Base-by-base conservation (phyloP, 768 basidiomycete species). In the Cubamyces sp. region DNA sequence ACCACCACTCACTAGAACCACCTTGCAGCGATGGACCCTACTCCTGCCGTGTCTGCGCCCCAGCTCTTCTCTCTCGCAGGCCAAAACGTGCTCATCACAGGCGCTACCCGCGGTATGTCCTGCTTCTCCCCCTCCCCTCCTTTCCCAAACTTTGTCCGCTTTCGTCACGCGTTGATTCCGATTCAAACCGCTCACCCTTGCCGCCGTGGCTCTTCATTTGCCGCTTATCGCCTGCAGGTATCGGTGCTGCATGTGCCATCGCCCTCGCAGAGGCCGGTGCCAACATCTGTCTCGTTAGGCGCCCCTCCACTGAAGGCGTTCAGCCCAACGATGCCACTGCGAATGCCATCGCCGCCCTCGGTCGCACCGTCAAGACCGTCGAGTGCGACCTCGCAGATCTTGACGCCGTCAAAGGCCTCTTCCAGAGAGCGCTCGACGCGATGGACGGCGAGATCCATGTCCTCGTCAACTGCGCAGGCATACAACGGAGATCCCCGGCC, bases 11-110 rank as follows among this genome's bases (percentile, higher is more conserved):
- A n/a, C 21, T 18, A 16, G 26, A 26, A 48, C 51, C 39, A 5
- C 34, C 11, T 28, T 52, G 37, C 51, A 18, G 42, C 46, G 56
- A 87, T 87, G 84, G 82, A 85, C 69, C 77, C 79, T 61, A 79
- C 85, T 41, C 84, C 87, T 26, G 65, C 74, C 37, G 64, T 76
- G 70, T 79, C 75, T 68, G 76, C 85, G 14, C 82, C 75, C 64
- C 74, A 79, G 40, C 83, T 94, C 52, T 93, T 93, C 75, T 82
- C 83, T 60, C 84, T 94, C 69, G 71, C 75, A 3, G 84, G 85
- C 60, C 79, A 86, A 70, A 88, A 83, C 60, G 90, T 83, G 39
- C 86, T 94, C 75, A 83, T 94, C 70, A 94, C 92, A 41, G 92
- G 92, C 63, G 89, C 87, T 34, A 86, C 89, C 23, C 80, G 91